These are phyloP conservation scores for Corynascus novoguineensis DNA, from an alignment of 495 filamentous ascomycete species.

Conservation along the genomic window DNA sequence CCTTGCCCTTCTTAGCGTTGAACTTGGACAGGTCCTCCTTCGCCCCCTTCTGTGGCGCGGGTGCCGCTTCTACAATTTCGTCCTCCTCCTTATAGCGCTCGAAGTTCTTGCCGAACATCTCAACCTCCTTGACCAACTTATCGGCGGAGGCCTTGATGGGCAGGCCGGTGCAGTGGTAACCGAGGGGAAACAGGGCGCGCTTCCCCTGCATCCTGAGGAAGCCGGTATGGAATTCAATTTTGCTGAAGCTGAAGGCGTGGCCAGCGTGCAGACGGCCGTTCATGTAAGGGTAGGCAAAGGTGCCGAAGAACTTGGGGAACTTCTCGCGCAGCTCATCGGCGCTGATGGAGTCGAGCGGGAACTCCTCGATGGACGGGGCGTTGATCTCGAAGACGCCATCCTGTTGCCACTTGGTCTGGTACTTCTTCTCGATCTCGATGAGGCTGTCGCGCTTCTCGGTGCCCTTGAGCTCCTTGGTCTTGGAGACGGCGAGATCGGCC, in stretches of 20 bases:
- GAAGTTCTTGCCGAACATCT: conserved; percentile 84
- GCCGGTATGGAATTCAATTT: conserved; percentile 84
- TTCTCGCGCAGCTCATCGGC: conserved; percentile 68
- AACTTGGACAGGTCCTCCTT: conserved; percentile 84
- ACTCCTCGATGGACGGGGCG: conserved; percentile 70
- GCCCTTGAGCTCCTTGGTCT: conserved; percentile 49
- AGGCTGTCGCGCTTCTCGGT: conserved; percentile 92
- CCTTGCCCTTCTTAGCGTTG: conserved; percentile 89
- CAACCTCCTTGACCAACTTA: conserved; percentile 82
- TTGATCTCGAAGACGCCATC: conserved; percentile 74
- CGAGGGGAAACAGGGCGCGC: conserved; percentile 77
- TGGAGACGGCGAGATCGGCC: conserved; percentile 35
- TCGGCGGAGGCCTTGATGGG: conserved; percentile 97
- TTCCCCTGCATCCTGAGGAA: conserved; percentile 86
- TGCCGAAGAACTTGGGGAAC: conserved; percentile 84
- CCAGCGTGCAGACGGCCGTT: conserved; percentile 91
- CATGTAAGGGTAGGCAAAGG: conserved; percentile 93
- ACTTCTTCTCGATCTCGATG: conserved; percentile 84
- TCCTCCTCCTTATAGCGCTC: conserved; percentile 64
- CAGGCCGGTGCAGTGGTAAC: conserved; percentile 96
- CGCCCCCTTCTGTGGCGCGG: conserved; percentile 24
- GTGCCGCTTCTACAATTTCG: conserved; percentile 29
- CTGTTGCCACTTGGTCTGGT: conserved; percentile 80
- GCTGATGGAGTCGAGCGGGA: conserved; percentile 63
- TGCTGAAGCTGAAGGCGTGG: conserved; percentile 82